Conservation (phyloP, 2,329 filamentous ascomycete genomes). For the Thermoascus crustaceus region DNA sequence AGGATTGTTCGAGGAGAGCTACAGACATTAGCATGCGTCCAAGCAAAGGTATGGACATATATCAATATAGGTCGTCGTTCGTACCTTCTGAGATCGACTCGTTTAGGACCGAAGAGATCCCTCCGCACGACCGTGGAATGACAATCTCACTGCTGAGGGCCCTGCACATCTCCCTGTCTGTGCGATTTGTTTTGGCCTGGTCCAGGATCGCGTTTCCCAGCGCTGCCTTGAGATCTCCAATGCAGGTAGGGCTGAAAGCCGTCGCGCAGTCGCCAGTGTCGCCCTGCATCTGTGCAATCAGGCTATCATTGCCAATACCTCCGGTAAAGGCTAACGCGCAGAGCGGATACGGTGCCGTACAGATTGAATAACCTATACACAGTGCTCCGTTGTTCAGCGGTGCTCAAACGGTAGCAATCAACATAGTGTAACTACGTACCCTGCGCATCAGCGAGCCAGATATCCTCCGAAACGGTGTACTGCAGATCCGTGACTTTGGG, state of each 20-base stretch:
- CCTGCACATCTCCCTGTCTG: not conserved
- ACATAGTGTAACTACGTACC: not conserved
- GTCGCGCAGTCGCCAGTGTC: slow-evolving; percentile 2
- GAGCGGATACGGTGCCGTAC: not conserved
- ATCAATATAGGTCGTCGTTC: not conserved
- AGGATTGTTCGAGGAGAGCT: not conserved
- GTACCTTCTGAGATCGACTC: not conserved
- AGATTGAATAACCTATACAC: not conserved
- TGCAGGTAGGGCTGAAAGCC: not conserved
- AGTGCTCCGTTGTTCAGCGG: too few species aligned
- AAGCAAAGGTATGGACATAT: too few species aligned
- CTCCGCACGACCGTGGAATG: not conserved
- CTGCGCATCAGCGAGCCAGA: not conserved
- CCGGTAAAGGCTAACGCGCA: slow-evolving; percentile 2
- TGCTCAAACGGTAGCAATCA: too few species aligned
- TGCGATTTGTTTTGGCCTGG: not conserved
- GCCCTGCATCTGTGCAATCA: slow-evolving; percentile 2
- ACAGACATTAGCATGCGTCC: not conserved
- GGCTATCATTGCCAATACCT: not conserved
- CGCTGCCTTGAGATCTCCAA: slow-evolving; percentile 2
- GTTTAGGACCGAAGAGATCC: not conserved
- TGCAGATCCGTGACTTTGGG: not conserved
- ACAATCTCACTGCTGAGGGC: not conserved
- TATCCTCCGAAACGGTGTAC: not conserved
- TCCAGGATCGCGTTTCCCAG: not conserved